phyloP scores from a whole-genome alignment of 2,329 filamentous ascomycete species.

The Colletotrichum sp. region DNA sequence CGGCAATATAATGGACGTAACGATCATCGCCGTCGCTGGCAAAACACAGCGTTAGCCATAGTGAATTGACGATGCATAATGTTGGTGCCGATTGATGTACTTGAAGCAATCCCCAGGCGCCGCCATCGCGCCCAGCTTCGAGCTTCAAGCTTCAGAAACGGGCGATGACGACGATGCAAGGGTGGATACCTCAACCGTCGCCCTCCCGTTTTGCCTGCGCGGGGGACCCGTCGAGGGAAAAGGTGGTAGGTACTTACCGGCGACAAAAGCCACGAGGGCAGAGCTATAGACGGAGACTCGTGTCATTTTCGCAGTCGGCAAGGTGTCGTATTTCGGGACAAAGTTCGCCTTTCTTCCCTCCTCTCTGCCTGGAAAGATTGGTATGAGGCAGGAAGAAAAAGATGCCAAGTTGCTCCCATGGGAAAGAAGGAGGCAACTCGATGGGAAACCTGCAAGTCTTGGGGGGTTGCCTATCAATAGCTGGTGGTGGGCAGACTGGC shows the following conservation, averaged over 20 bases:
- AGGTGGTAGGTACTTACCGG: constrained; percentile 39
- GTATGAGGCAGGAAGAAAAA: neutral
- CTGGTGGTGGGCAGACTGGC: constrained; percentile 11
- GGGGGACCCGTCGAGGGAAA: neutral
- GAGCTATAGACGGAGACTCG: constrained; percentile 47
- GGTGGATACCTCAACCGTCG: constrained; percentile 1
- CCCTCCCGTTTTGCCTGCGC: neutral
- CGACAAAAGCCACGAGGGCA: constrained; percentile 47
- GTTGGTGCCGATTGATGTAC: neutral
- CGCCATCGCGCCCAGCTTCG: neutral
- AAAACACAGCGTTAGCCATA: constrained; percentile 32
- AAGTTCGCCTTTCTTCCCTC: neutral
- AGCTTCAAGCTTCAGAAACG: neutral
- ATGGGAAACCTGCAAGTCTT: neutral
- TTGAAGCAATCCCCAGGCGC: neutral
- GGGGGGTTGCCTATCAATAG: neutral
- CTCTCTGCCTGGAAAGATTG: constrained; percentile 4
- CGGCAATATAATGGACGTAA: constrained; percentile 72
- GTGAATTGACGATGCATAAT: neutral
- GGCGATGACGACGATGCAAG: constrained; percentile 15
- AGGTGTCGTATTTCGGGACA: neutral
- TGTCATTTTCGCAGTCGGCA: constrained; percentile 39
- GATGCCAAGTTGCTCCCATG: neutral
- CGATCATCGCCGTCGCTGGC: constrained; percentile 72
- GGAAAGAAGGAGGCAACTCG: neutral